Evolutionary conservation across 768 basidiomycete genomes (phyloP), one percentile per base, ranked within the genome.

Genomic region (Terana coerulea): DNA sequence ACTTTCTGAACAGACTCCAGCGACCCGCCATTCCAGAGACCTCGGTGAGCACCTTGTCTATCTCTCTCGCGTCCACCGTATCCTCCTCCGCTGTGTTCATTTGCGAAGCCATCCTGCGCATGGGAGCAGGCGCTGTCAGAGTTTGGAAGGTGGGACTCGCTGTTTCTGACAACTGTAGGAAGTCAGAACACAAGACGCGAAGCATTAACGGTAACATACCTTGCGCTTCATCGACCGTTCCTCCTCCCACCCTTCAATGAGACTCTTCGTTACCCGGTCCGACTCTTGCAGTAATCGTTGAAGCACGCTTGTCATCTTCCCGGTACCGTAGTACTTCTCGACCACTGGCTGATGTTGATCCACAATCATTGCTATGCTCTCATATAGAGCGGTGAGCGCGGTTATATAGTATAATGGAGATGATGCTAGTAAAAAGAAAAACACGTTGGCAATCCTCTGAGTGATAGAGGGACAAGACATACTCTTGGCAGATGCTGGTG

Each of bases 331-430:
- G 69, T 99, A 98, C 69, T 97, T 98, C 64, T 98, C 95, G 1
- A 99, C 95, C 4, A 99, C 83, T 2, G 93, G 91, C 59, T 97
- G 95, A 64, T 99, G 97, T 62, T 99, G 97, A 61, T 95, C 93
- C 19, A 99, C 86, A 57, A 99, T 93, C 75, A 91, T 82, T 0
- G 95, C 97, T 45, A 99, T 87, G 50, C 86, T 88, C 70, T 99
- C 97, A 59, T 98, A 94, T 1, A 99, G 78, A 5, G 91, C 85
- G 2, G 95, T 98, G 49, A 99, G 71, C 10, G 86, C 80, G 2
- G 91, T 85, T 56, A 97, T 83, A 64, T 92, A 98, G 70, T 97
- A 95, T 24, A 93, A 69, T 0, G 95, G 88, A 0, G 94, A 95
- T 8, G 93, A 93, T 1, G 90, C 95, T 97, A 65, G 36, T 21